Evolutionary conservation across 345 rosid species (phyloP).

Genomic region (Carallia brachiata): DNA sequence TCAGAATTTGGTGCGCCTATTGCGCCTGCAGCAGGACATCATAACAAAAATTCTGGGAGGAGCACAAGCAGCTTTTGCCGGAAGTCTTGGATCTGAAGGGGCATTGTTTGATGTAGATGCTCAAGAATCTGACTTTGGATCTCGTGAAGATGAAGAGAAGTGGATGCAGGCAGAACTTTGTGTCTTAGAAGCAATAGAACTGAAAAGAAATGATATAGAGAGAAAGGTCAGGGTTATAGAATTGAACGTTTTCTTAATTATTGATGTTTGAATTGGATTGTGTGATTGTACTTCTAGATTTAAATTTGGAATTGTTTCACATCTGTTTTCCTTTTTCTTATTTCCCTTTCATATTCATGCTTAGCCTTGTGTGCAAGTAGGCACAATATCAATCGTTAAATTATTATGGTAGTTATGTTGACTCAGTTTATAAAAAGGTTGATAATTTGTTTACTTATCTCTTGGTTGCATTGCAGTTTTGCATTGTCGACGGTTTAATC

Average conservation of each 20-base stretch:
- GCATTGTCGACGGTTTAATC: neutral
- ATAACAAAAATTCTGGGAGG: neutral
- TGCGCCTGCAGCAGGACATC: neutral
- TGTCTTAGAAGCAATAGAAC: neutral
- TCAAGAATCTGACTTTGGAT: neutral
- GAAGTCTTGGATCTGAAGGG: neutral
- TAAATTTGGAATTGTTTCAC: neutral
- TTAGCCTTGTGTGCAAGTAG: too few species aligned
- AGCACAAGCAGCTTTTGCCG: neutral
- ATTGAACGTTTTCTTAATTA: neutral
- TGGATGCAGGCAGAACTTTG: neutral
- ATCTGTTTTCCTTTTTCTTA: too few species aligned
- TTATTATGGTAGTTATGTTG: neutral
- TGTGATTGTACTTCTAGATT: neutral
- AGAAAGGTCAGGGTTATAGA: neutral
- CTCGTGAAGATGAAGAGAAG: neutral
- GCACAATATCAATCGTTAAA: too few species aligned
- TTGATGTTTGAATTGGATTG: neutral
- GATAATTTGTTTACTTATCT: neutral
- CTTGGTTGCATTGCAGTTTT: neutral
- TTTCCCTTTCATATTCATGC: too few species aligned
- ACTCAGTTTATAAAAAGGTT: neutral
- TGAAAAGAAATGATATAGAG: neutral
- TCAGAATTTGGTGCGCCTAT: neutral
- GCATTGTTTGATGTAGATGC: too few species aligned